These are phyloP conservation scores for Penicillium atrosanguineum DNA, from an alignment of 495 filamentous ascomycete species.

Conservation along the genomic window DNA sequence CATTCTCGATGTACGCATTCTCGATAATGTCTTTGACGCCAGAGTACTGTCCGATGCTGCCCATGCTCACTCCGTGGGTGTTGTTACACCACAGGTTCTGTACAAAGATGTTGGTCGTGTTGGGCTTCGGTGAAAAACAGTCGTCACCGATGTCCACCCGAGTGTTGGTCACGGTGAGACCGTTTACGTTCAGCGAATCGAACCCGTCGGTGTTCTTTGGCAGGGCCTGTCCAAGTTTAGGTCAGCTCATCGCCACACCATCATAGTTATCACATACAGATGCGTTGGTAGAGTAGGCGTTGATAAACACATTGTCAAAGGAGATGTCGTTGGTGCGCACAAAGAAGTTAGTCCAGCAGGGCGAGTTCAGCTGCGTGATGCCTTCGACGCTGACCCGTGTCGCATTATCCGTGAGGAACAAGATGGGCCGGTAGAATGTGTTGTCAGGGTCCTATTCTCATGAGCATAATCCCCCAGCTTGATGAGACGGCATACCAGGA, in stretches of 20 bases:
- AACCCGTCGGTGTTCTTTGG: slow-evolving; percentile 61
- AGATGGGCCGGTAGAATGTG: slow-evolving; percentile 51
- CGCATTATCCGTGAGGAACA: slow-evolving; percentile 56
- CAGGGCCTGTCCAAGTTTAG: slow-evolving; percentile 22
- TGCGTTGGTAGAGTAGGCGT: slow-evolving; percentile 52
- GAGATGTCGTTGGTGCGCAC: slow-evolving; percentile 51
- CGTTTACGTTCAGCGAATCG: slow-evolving; percentile 51
- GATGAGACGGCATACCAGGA: slow-evolving; percentile 32
- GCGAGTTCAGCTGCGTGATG: slow-evolving; percentile 55
- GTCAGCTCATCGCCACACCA: background rate
- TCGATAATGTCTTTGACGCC: slow-evolving; percentile 52
- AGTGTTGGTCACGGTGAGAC: slow-evolving; percentile 47
- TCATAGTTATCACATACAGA: slow-evolving; percentile 20
- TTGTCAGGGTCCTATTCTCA: slow-evolving; percentile 45
- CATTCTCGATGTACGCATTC: slow-evolving; percentile 54
- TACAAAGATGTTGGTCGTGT: slow-evolving; percentile 55
- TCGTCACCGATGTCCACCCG: slow-evolving; percentile 56
- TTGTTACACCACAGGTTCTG: slow-evolving; percentile 59
- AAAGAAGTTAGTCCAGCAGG: slow-evolving; percentile 60
- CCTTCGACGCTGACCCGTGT: slow-evolving; percentile 53
- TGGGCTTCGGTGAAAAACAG: slow-evolving; percentile 59
- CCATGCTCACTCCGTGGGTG: slow-evolving; percentile 57
- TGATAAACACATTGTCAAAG: slow-evolving; percentile 52
- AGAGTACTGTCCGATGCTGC: slow-evolving; percentile 55
- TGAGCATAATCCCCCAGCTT: background rate